phyloP scores from a whole-genome alignment of 805 yeast species.

The Candida patagonica region DNA sequence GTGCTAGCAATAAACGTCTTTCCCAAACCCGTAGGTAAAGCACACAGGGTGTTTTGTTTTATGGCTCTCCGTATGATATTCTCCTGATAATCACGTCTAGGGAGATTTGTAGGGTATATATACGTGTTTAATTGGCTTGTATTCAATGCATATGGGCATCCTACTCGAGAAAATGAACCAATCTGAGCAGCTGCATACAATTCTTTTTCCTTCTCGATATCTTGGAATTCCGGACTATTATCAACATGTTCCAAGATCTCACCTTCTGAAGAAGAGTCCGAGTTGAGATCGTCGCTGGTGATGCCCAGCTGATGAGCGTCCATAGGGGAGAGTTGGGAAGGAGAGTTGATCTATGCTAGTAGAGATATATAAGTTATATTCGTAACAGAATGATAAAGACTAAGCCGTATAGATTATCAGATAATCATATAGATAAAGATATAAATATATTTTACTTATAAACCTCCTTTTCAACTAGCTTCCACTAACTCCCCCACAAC shows the following conservation, averaged over 20 bases:
- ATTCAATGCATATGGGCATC: slow-evolving; percentile 29
- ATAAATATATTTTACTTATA: too few relatives aligned
- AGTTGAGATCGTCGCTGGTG: neutral
- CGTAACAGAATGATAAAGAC: too few relatives aligned
- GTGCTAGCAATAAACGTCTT: slow-evolving; percentile 94
- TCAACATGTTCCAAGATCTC: neutral
- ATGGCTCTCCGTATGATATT: slow-evolving; percentile 68
- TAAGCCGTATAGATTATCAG: too few relatives aligned
- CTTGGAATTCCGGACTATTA: too few relatives aligned
- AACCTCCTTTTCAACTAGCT: too few relatives aligned
- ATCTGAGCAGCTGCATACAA: neutral
- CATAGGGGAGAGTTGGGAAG: too few relatives aligned
- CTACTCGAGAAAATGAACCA: too few relatives aligned
- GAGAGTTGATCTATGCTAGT: too few relatives aligned
- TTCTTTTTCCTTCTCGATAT: neutral
- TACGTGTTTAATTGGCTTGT: slow-evolving; percentile 36
- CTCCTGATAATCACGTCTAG: slow-evolving; percentile 80
- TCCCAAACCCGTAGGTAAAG: slow-evolving; percentile 95
- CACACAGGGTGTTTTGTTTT: slow-evolving; percentile 68
- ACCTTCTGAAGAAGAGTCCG: neutral
- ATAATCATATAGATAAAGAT: too few relatives aligned
- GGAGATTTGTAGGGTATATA: slow-evolving; percentile 78
- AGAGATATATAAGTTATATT: too few relatives aligned
- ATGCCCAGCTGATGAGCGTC: neutral
- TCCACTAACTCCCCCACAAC: slow-evolving; percentile 51